Conservation (phyloP, 306 rosid genomes). For the Medicago truncatula region MtrunA17r5.0-ANR NC_053042.1:4086501-4087000, state of each 20-base stretch:
- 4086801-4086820: background rate
- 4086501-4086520: background rate
- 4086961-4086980: background rate
- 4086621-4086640: too few species aligned
- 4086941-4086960: background rate
- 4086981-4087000: conserved; percentile 19
- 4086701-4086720: background rate
- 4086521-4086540: too few species aligned
- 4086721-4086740: background rate
- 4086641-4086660: too few species aligned
- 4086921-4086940: background rate
- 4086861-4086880: background rate
- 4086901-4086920: background rate
- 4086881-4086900: background rate
- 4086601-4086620: background rate
- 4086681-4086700: background rate
- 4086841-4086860: background rate
- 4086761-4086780: background rate
- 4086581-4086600: background rate
- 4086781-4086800: background rate
- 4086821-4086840: background rate
- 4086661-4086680: background rate
- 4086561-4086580: background rate
- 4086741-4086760: background rate
- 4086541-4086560: background rate